These are phyloP conservation scores for Metarhizium album DNA, from an alignment of 2,329 filamentous ascomycete genomes.

Conservation along the genomic window DNA sequence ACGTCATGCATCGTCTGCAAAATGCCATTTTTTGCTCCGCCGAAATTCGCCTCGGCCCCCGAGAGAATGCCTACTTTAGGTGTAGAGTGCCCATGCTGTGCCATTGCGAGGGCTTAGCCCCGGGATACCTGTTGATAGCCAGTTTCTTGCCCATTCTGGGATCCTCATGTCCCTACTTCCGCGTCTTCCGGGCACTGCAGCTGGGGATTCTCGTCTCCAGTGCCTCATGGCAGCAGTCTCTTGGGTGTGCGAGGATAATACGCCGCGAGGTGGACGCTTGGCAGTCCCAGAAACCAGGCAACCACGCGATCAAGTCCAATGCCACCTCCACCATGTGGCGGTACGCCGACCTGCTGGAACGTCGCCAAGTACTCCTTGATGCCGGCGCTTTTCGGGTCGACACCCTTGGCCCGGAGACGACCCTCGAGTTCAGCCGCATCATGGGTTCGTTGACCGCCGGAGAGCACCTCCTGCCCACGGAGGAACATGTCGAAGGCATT, in stretches of 20 bases:
- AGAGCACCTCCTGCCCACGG: slow-evolving; percentile 85
- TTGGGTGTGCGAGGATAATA: slow-evolving; percentile 52
- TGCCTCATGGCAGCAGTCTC: slow-evolving; percentile 38
- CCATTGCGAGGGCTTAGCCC: too few species aligned
- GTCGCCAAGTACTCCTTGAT: slow-evolving; percentile 86
- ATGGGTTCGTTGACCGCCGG: slow-evolving; percentile 86
- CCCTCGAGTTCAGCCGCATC: slow-evolving; percentile 63
- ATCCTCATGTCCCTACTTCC: not conserved
- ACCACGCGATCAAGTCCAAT: slow-evolving; percentile 9
- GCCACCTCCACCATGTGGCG: slow-evolving; percentile 8
- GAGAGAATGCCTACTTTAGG: too few species aligned
- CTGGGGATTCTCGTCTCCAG: not conserved
- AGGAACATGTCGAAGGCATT: slow-evolving; percentile 78
- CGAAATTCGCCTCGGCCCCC: too few species aligned
- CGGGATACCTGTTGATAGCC: too few species aligned
- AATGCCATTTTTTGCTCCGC: too few species aligned
- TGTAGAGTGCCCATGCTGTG: too few species aligned
- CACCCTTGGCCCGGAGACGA: slow-evolving; percentile 66
- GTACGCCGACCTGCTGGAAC: slow-evolving; percentile 23
- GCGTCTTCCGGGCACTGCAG: not conserved
- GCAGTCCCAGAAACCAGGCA: slow-evolving; percentile 45
- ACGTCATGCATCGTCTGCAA: too few species aligned
- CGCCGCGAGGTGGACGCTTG: slow-evolving; percentile 46
- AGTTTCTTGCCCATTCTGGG: not conserved
- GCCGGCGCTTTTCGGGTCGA: slow-evolving; percentile 62